Percentiles rank a stretch among this genome's conserved stretches.
Evolutionary conservation across 2,329 filamentous ascomycete species (phyloP).

Genomic region (Cladosporium sp.): DNA sequence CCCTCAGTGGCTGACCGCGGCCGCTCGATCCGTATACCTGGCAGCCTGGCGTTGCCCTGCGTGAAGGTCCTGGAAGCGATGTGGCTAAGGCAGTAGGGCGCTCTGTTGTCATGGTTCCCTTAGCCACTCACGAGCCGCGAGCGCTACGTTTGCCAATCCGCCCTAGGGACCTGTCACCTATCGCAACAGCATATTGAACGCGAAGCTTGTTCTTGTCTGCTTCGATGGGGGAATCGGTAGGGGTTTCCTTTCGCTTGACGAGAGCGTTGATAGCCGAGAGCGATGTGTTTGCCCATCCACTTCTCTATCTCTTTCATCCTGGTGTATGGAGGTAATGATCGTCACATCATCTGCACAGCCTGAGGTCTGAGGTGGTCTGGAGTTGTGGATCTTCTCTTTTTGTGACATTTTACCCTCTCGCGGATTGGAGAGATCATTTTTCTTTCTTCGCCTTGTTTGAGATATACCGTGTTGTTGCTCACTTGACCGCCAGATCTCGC

Average conservation of each 20-base stretch:
- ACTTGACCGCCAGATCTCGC: not conserved
- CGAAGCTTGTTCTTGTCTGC: not conserved
- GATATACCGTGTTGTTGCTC: not conserved
- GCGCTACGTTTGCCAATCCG: constrained; percentile 1
- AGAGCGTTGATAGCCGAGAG: constrained; percentile 1
- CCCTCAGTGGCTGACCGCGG: constrained; percentile 2
- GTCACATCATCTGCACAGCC: constrained; percentile 3
- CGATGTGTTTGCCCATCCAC: not conserved
- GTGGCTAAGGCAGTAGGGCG: not conserved
- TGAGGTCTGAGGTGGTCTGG: constrained; percentile 1
- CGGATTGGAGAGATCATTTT: too few relatives aligned
- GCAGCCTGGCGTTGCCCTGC: not conserved
- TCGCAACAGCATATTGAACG: not conserved
- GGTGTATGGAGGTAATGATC: not conserved
- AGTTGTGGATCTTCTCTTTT: not conserved
- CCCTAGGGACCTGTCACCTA: not conserved
- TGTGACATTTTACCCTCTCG: too few relatives aligned
- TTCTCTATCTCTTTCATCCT: not conserved
- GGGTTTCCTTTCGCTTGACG: not conserved
- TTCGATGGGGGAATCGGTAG: constrained; percentile 3
- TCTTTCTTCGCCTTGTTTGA: not conserved
- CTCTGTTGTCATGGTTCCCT: constrained; percentile 2
- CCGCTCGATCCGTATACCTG: constrained; percentile 4
- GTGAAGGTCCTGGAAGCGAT: not conserved
- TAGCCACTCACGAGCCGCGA: not conserved